Conservation (phyloP, 1,284 basidiomycete species). For the Malassezia sympodialis region DNA sequence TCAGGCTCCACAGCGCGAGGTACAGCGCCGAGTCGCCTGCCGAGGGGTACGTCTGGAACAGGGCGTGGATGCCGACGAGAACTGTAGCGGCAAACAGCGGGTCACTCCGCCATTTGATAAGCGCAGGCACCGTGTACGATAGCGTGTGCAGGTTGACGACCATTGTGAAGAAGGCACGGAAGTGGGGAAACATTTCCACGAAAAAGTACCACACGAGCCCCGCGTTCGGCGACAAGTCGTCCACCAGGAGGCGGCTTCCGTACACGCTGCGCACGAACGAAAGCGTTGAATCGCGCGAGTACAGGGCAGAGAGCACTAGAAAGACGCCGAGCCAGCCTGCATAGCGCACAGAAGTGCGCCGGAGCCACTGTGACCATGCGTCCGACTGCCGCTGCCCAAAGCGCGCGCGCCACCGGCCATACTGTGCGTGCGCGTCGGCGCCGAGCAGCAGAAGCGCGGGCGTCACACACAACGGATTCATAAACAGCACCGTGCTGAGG, state of each 20-base stretch:
- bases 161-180: slow-evolving; percentile 85
- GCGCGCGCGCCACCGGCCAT: slow-evolving; percentile 8
- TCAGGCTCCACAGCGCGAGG: slow-evolving; percentile 63
- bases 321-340: not conserved
- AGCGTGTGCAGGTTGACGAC: slow-evolving; percentile 82
- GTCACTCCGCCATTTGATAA: slow-evolving; percentile 69
- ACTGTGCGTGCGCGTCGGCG: slow-evolving; percentile 5
- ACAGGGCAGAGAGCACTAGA: not conserved
- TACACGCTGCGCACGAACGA: slow-evolving; percentile 61
- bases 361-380: slow-evolving; percentile 8
- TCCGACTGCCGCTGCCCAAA: slow-evolving; percentile 8
- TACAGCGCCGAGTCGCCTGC: slow-evolving; percentile 80
- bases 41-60: slow-evolving; percentile 85
- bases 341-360: not conserved
- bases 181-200: slow-evolving; percentile 98
- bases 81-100: slow-evolving; percentile 70
- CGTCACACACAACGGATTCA: not conserved
- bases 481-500: slow-evolving; percentile 5
- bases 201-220: slow-evolving; percentile 99
- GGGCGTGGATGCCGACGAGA: slow-evolving; percentile 65
- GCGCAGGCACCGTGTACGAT: slow-evolving; percentile 73
- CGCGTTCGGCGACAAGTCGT: slow-evolving; percentile 69
- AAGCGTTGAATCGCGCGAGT: slow-evolving; percentile 48
- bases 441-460: slow-evolving; percentile 11
- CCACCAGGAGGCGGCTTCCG: slow-evolving; percentile 12